Percentiles rank a stretch among this genome's conserved stretches.
phyloP scores from a whole-genome alignment of 106 monocot species.

The Dendrobium chrysotoxum region DNA sequence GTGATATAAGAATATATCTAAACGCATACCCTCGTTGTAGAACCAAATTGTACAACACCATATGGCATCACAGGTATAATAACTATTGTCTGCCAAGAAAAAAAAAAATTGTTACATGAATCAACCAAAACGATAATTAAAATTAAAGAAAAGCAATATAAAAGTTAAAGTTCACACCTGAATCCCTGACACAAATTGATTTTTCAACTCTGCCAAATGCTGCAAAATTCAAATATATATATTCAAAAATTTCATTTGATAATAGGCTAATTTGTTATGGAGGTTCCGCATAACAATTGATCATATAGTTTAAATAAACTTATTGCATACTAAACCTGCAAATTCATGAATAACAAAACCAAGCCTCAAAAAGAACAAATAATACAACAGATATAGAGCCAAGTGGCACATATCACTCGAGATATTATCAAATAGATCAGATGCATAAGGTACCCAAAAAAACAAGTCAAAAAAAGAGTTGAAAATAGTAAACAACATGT shows the following conservation, averaged over 20 bases:
- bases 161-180: constrained; percentile 30
- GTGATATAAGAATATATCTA: background rate
- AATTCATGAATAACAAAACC: background rate
- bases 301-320: background rate
- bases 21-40: constrained; percentile 51
- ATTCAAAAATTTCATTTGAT: background rate
- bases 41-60: constrained; percentile 83
- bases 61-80: constrained; percentile 65
- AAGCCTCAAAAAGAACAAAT: background rate
- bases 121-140: constrained; percentile 1
- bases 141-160: background rate
- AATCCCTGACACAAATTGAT: constrained; percentile 56
- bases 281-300: background rate
- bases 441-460: background rate
- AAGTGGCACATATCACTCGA: background rate
- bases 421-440: background rate
- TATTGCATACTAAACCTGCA: background rate
- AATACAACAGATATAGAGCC: background rate
- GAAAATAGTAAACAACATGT: background rate
- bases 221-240: constrained; percentile 17
- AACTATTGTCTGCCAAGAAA: constrained; percentile 45
- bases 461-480: background rate
- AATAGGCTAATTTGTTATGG: background rate
- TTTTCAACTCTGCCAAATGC: constrained; percentile 46
- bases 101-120: background rate